Evolutionary conservation across 2,329 filamentous ascomycete species (phyloP), one percentile per base, ranked within the genome.

Genomic region (Cephalotrichum gorgonifer): DNA sequence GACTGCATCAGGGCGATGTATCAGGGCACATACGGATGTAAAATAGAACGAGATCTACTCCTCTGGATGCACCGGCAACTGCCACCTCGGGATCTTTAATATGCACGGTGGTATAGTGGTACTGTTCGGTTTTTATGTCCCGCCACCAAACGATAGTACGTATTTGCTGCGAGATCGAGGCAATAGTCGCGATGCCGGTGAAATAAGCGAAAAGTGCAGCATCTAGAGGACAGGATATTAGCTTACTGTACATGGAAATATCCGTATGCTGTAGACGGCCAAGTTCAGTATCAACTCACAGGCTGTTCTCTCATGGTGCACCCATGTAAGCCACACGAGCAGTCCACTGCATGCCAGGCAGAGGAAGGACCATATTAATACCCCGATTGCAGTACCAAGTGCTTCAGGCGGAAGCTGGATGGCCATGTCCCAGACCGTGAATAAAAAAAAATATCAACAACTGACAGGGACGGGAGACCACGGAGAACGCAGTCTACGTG

Each of bases 11-110:
- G 6, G 35, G 6, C 15, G n/a, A 41, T 7, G 20, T 7, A 7
- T 15, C 7, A 23, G 25, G 20, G 3, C n/a, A 61, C 70, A 45
- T 58, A 74, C 72, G 72, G 51, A 75, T 72, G 50, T 70, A 74
- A 53, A 69, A 75, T 2, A 76, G 57, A 0, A 64, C 60, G 6
- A 69, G 58, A 48, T 74, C 72, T 3, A 69, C 39, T 3, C 64
- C 66, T 6, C 60, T 60, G 6, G 69, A 69, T 11, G 62, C 59
- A 15, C 69, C 68, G 8, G 68, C 62, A 44, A 74, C 61, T 28
- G 65, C 65, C 12, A 74, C 53, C 43, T 70, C 68, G 6, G 69
- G 67, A 26, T 62, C 65, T 3, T 62, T 63, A 4, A 63, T 43
- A 45, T 67, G 60, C 17, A 55, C 47, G 9, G 63, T 52, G 3